These are phyloP conservation scores for Cinchona pubescens DNA, from an alignment of 257 asterid genomes.

Conservation along the genomic window DNA sequence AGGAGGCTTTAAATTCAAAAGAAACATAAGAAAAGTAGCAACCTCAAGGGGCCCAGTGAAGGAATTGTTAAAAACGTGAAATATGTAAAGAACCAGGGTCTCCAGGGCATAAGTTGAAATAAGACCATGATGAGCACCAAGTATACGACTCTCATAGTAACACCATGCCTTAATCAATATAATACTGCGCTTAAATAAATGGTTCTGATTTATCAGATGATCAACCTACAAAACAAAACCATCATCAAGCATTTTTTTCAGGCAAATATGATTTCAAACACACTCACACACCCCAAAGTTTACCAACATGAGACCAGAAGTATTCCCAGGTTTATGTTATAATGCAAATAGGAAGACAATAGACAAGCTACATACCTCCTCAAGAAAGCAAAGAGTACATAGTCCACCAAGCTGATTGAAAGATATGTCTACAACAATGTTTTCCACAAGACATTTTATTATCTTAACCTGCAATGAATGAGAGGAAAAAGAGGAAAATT, in stretches of 20 bases:
- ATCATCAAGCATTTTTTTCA: conserved; percentile 8
- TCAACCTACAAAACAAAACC: conserved; percentile 56
- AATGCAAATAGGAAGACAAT: conserved; percentile 2
- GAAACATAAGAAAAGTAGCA: conserved; percentile 14
- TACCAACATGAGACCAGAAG: neutral
- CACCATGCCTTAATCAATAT: conserved; percentile 97
- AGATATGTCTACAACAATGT: conserved; percentile 91
- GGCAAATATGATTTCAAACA: conserved; percentile 1
- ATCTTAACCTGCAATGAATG: conserved; percentile 61
- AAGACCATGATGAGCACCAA: conserved; percentile 97
- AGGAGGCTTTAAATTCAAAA: conserved; percentile 16
- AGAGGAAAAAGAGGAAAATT: conserved; percentile 3
- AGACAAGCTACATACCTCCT: conserved; percentile 54
- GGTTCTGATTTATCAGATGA: conserved; percentile 68
- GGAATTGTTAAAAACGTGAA: conserved; percentile 84
- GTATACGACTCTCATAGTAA: conserved; percentile 90
- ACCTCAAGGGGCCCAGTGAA: conserved; percentile 97
- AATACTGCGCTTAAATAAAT: conserved; percentile 90
- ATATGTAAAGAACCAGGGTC: conserved; percentile 86
- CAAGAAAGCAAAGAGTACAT: conserved; percentile 91
- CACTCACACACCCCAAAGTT: neutral
- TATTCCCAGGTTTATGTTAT: neutral
- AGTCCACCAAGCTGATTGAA: conserved; percentile 93
- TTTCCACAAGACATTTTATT: conserved; percentile 88
- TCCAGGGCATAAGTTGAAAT: conserved; percentile 96